Base-by-base conservation (phyloP, 2,329 filamentous ascomycete genomes). In the Arachnopeziza araneosa region DNA sequence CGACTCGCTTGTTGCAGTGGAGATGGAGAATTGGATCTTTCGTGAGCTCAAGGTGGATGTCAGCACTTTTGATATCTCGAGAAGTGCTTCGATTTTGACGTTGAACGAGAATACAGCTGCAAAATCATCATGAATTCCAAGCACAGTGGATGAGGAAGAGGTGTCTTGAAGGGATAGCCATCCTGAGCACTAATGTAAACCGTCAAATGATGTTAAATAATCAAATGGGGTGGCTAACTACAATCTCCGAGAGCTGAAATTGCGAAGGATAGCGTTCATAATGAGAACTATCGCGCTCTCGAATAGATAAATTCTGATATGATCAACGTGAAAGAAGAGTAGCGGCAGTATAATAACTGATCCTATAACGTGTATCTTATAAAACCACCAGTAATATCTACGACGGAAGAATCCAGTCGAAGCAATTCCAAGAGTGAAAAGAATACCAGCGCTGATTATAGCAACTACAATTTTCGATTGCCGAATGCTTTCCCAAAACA, bases 351-450 rank as follows among this genome's bases (percentile, higher is more conserved):
- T 30, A 0, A 86, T 70, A 1, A 75, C 67, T 24, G 86, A 69
- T 2, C 82, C 81, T 2, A 80, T 77, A 5, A 74, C 56, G 67
- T 89, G 86, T 2, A 77, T 75, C 60, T 85, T 69, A 74, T 87
- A 88, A 75, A 89, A 89, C 50, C 86, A 60, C 2, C 85, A 78
- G 71, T 88, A 88, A 1, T 80, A 86, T 61, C 75, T 80, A 22
- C 74, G 70, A 7, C 85, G 78, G 10, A 85, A 72, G 24, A 83
- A 67, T 7, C 83, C 76, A 0, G 83, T 84, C 1, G 74, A 74
- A 23, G 71, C 75, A 44, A 88, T 71, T 5, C 79, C 69, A 10
- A 73, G 76, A 63, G 84, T 69, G 54, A 73, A 65, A n/a, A 74
- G 64, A 23, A 86, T 75, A 5, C 76, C 75, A 0, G 79, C 57